phyloP scores from a whole-genome alignment of 2,329 filamentous ascomycete species.

The Stagonosporopsis rhizophila region DNA sequence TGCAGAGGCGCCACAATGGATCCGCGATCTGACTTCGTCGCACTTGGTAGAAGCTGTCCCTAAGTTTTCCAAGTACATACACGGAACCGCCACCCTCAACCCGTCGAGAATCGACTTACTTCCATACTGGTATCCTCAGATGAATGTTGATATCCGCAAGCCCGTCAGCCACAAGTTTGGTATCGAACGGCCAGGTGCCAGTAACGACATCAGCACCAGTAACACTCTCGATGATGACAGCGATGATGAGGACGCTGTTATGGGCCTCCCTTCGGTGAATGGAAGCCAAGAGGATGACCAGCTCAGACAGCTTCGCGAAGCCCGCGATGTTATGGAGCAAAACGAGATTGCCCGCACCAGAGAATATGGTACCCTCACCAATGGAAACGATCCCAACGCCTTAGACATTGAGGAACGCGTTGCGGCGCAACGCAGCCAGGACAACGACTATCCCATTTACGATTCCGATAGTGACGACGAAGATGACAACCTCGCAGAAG shows the following conservation, averaged over 20 bases:
- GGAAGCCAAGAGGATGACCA: constrained; percentile 53
- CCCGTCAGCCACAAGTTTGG: constrained; percentile 87
- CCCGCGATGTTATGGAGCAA: constrained; percentile 58
- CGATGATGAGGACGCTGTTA: constrained; percentile 61
- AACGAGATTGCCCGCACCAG: constrained; percentile 59
- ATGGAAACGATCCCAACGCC: constrained; percentile 49
- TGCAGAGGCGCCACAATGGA: constrained; percentile 95
- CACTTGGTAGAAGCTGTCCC: constrained; percentile 98
- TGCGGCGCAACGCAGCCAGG: constrained; percentile 65
- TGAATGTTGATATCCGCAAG: constrained; percentile 97
- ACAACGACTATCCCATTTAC: constrained; percentile 85
- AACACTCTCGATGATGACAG: constrained; percentile 80
- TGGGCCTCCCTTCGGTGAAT: constrained; percentile 34
- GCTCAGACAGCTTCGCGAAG: constrained; percentile 57
- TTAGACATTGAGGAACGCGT: constrained; percentile 87
- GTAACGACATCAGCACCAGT: constrained; percentile 76
- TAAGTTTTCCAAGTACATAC: constrained; percentile 99
- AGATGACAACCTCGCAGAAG: constrained; percentile 77
- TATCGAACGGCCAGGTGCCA: constrained; percentile 80
- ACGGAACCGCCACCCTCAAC: constrained; percentile 88
- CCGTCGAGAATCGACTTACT: constrained; percentile 86
- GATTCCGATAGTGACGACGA: constrained; percentile 88
- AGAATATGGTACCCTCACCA: constrained; percentile 54
- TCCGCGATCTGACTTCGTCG: constrained; percentile 88
- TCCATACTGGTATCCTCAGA: constrained; percentile 98